phyloP scores from a whole-genome alignment of 306 rosid genomes.

The peach (Prunus persica) region Prunus_persica_NCBIv2 NC_034012.1:21916501-21917000 shows the following conservation, averaged over 20 bases:
- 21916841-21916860: slow-evolving; percentile 4
- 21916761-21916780: slow-evolving; percentile 83
- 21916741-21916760: slow-evolving; percentile 96
- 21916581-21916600: slow-evolving; percentile 93
- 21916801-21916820: slow-evolving; percentile 35
- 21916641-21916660: slow-evolving; percentile 68
- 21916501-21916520: slow-evolving; percentile 90
- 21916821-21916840: slow-evolving; percentile 15
- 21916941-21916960: slow-evolving; percentile 85
- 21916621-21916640: slow-evolving; percentile 84
- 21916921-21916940: not conserved
- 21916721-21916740: slow-evolving; percentile 49
- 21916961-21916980: slow-evolving; percentile 88
- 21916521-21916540: slow-evolving; percentile 92
- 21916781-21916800: slow-evolving; percentile 92
- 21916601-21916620: slow-evolving; percentile 93
- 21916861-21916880: slow-evolving; percentile 7
- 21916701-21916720: not conserved
- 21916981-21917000: slow-evolving; percentile 72
- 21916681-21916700: not conserved
- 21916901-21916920: not conserved
- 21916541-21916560: slow-evolving; percentile 89
- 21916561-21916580: slow-evolving; percentile 85
- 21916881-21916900: slow-evolving; percentile 13
- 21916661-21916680: not conserved